Evolutionary conservation across 1,284 basidiomycete genomes (phyloP).

Genomic region (Ustilago vetiveriae): DNA sequence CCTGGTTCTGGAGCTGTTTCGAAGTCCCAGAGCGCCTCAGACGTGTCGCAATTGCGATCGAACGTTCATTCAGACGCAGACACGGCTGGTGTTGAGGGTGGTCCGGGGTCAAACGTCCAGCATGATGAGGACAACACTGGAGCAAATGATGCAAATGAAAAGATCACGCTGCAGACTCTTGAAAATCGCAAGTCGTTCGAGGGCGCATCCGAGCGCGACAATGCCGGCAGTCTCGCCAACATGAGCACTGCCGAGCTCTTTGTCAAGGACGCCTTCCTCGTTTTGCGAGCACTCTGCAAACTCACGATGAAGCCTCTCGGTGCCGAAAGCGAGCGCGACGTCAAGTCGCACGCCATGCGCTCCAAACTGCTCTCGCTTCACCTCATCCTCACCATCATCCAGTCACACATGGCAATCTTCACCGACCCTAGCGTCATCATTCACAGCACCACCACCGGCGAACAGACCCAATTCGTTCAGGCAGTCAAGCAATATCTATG

Average conservation of each 20-base stretch:
- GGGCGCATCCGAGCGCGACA: constrained; percentile 59
- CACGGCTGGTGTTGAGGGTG: too few relatives aligned
- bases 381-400: constrained; percentile 62
- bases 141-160: constrained; percentile 22
- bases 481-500: constrained; percentile 73
- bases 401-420: constrained; percentile 63
- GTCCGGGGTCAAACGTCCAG: too few relatives aligned
- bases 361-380: constrained; percentile 65
- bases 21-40: constrained; percentile 24
- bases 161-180: constrained; percentile 58
- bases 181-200: constrained; percentile 64
- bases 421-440: constrained; percentile 63
- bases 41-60: constrained; percentile 17
- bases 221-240: constrained; percentile 45
- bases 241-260: constrained; percentile 63
- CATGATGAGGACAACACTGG: constrained; percentile 7
- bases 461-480: constrained; percentile 66
- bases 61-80: constrained; percentile 15
- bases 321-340: constrained; percentile 64
- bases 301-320: constrained; percentile 66
- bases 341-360: constrained; percentile 66
- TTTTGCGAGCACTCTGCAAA: constrained; percentile 66
- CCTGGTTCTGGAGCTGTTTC: constrained; percentile 13
- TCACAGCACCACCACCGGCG: constrained; percentile 63
- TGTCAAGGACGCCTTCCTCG: constrained; percentile 66